Evolutionary conservation across 129 eudicot species (phyloP), one percentile per base, ranked within the genome.

Genomic region (Saposhnikovia divaricata): DNA sequence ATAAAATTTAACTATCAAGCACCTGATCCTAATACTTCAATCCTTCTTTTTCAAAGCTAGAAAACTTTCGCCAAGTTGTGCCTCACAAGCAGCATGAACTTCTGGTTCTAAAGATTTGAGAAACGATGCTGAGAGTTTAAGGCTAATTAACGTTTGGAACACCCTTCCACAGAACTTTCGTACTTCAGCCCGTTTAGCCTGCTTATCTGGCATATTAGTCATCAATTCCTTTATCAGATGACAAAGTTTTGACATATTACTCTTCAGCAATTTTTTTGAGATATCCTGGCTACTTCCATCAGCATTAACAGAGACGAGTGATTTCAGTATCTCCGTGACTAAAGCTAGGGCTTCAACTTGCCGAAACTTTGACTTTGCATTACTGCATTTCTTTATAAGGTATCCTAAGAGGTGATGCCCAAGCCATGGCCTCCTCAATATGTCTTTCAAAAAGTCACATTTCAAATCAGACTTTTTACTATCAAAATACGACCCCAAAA

Each of bases 331-430:
- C 82, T 92, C 97, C 31, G 81, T 61, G 16, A 95, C 85, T 72
- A 95, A 71, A 34, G 89, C 97, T 39, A 95, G 94, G 47, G 95
- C 94, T 77, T 95, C 99, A 48, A 90, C 91, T 84, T 84, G 93
- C 73, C 99, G 83, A 76, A 84, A 95, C 84, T 86, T 88, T 16
- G 88, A 89, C 66, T 87, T 95, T 18, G 97, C 90, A 84, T 68
- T 68, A 5, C 86, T 44, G 50, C 97, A 90, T 82, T 88, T 92
- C 85, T 95, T 91, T 83, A 95, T 79, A 72, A 92, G 89, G 77
- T 90, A 90, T 13, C 89, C 93, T 44, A 95, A 83, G 72, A 89
- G 87, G 75, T 77, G 87, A 38, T 82, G 88, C 31, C 96, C 96
- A 48, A 95, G 80, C 97, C 99, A 92, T 1, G 91, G 88, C 70